Evolutionary conservation across 345 rosid genomes (phyloP).

Genomic region (Gossypium raimondii): DNA sequence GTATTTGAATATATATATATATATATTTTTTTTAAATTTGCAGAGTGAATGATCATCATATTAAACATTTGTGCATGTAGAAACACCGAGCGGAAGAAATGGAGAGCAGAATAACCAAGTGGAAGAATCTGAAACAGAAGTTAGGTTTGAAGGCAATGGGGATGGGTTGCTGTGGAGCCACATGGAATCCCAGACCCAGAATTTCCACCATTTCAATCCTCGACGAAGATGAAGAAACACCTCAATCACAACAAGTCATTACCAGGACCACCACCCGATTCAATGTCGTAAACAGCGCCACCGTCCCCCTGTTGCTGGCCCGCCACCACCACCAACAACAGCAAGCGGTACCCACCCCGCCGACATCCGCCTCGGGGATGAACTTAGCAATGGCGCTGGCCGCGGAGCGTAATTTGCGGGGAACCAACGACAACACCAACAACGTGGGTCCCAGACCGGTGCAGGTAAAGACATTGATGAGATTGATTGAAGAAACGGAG

Average conservation of each 20-base stretch:
- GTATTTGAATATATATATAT: neutral
- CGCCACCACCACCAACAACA: neutral
- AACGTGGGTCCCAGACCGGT: constrained; percentile 23
- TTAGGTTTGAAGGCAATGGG: constrained; percentile 58
- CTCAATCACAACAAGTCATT: constrained; percentile 1
- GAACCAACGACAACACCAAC: neutral
- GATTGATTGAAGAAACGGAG: constrained; percentile 71
- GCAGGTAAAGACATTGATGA: constrained; percentile 58
- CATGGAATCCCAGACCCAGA: constrained; percentile 34
- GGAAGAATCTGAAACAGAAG: constrained; percentile 63
- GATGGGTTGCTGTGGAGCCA: constrained; percentile 46
- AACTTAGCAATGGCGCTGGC: constrained; percentile 78
- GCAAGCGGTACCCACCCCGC: neutral
- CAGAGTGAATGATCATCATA: neutral
- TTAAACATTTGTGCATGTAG: neutral
- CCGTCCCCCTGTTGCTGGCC: neutral
- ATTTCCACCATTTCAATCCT: constrained; percentile 27
- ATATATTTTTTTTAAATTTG: neutral
- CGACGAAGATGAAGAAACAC: constrained; percentile 18
- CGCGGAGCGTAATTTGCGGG: constrained; percentile 64
- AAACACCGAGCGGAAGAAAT: neutral
- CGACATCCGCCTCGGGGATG: constrained; percentile 29
- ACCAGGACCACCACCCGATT: neutral
- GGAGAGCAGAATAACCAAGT: constrained; percentile 29
- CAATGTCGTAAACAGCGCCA: neutral